Percentiles rank a stretch among this genome's conserved stretches.
Evolutionary conservation across 2,329 filamentous ascomycete genomes (phyloP).

Genomic region (Fusarium chuoi): DNA sequence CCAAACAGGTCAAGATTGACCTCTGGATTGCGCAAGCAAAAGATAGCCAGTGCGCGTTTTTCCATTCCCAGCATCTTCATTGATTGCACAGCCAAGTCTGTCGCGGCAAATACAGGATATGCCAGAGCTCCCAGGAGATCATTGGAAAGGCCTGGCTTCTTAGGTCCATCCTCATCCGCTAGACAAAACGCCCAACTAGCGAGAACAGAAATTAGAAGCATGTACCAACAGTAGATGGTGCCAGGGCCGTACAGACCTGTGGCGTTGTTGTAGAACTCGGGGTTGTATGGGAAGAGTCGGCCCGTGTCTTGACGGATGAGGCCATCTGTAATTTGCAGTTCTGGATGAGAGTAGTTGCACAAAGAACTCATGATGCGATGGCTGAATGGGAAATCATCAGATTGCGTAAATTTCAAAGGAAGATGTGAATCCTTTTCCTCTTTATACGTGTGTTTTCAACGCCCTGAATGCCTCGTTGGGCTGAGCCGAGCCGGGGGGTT

Average conservation of each 20-base stretch:
- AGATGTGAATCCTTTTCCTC: neutral
- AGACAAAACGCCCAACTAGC: neutral
- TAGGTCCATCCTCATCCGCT: neutral
- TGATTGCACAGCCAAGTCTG: neutral
- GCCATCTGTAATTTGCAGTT: conserved; percentile 1
- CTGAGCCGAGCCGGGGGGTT: neutral
- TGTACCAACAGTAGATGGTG: conserved; percentile 17
- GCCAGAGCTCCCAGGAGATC: conserved; percentile 10
- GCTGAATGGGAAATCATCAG: accelerated
- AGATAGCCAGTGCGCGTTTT: conserved; percentile 2
- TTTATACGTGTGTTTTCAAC: neutral
- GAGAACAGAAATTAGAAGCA: conserved; percentile 9
- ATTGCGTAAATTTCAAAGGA: too few relatives aligned
- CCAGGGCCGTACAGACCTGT: conserved; percentile 13
- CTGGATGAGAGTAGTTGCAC: conserved; percentile 20
- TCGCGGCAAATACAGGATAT: conserved; percentile 11
- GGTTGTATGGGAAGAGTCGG: conserved; percentile 6
- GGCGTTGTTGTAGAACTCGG: conserved; percentile 9
- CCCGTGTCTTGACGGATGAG: neutral
- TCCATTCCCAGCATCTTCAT: neutral
- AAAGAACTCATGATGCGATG: neutral
- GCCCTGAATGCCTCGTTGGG: neutral
- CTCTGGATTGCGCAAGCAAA: neutral
- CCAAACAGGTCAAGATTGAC: neutral
- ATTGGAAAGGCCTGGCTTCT: conserved; percentile 1